Evolutionary conservation across 73 alveolate genomes (phyloP), one percentile per base, ranked within the genome.

Genomic region (Paramecium primaurelia): DNA sequence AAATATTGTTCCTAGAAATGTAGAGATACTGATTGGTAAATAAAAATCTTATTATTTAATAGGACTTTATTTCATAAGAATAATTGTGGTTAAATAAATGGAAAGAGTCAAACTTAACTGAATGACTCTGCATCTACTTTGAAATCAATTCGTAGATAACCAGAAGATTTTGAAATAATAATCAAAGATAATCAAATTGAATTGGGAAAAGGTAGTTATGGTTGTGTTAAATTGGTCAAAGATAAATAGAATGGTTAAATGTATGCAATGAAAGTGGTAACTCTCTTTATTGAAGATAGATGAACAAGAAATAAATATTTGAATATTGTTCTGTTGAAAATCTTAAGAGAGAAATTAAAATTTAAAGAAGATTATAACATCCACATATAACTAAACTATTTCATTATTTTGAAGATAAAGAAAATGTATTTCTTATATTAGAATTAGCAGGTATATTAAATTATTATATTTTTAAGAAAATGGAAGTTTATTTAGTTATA

Each of bases 381-480:
- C 98, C 98, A 1, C 95, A 97, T 92, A 95, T 97, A 28, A 93
- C 96, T 54, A 97, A 97, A 86, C 92, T 97, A 60, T 95, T 93
- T 68, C 95, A 96, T 64, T 96, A 96, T 84, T 97, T 96, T 86
- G 99, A 97, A 92, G 99, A 97, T 92, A 95, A 94, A 64, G 96
- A 96, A 60, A 90, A 94, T 92, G 95, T 96, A 42, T 97, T 92
- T 92, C 92, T 97, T 58, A 95, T 97, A 22, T 86, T 95, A 95
- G 98, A 97, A 88, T 88, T 88, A 25, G 96, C 96, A 68, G 93
- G 87, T 73, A 73, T 44, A 37, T 14, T 73, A 30, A 73, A 12
- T 12, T 49, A 25, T 38, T 30, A 32, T 73, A 37, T 30, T n/a
- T 73, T 89, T 77, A 80, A 92, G 95, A 89, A 38, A 34, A 92